These are phyloP conservation scores for Sugiyamaella boreocaroliniensis DNA, from an alignment of 805 yeast species.

Conservation along the genomic window DNA sequence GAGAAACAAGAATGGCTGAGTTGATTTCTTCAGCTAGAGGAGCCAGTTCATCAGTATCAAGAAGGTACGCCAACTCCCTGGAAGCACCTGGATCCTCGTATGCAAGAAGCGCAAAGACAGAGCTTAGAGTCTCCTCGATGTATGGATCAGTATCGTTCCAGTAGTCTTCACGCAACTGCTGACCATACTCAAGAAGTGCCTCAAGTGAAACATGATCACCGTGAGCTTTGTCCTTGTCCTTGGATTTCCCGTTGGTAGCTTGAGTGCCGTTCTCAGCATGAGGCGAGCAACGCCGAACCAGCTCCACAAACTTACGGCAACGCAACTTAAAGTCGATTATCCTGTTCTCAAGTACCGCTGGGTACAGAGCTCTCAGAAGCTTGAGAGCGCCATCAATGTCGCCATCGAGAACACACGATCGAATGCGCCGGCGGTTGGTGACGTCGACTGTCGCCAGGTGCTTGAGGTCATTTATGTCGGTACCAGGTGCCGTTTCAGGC, in stretches of 20 bases:
- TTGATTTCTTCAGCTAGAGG: conserved; percentile 40
- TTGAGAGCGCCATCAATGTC: conserved; percentile 40
- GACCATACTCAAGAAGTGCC: conserved; percentile 38
- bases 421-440: conserved; percentile 41
- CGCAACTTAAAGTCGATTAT: conserved; percentile 37
- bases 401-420: conserved; percentile 38
- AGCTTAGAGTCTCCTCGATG: conserved; percentile 37
- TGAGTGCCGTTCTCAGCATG: background rate
- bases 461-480: conserved; percentile 28
- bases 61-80: conserved; percentile 32
- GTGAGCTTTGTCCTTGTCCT: background rate
- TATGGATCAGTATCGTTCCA: conserved; percentile 25
- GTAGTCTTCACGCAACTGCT: conserved; percentile 32
- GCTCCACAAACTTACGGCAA: conserved; percentile 39
- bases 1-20: conserved; percentile 36
- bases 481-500: conserved; percentile 11
- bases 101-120: conserved; percentile 47
- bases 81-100: conserved; percentile 42
- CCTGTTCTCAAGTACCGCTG: conserved; percentile 33
- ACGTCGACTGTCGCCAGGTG: conserved; percentile 32
- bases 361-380: conserved; percentile 36
- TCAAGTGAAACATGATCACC: background rate
- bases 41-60: conserved; percentile 33
- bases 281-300: conserved; percentile 26
- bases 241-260: background rate